Conservation (phyloP, 2,329 filamentous ascomycete genomes). For the Cladosporium sp. region DNA sequence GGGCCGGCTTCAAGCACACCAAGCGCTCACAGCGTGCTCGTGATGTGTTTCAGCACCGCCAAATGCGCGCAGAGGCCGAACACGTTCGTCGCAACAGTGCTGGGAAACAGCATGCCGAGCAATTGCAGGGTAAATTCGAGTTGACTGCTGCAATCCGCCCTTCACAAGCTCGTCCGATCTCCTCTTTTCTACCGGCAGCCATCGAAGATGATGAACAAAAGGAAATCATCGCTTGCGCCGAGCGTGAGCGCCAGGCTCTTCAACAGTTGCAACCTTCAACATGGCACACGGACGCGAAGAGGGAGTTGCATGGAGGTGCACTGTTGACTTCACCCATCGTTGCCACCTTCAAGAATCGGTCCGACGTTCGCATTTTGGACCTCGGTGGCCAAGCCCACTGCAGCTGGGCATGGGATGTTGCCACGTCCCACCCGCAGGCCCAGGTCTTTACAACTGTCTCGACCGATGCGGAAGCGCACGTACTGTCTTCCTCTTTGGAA, state of each 20-base stretch:
- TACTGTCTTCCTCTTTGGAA: slow-evolving; percentile 63
- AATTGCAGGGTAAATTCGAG: slow-evolving; percentile 79
- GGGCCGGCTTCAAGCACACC: slow-evolving; percentile 60
- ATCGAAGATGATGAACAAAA: slow-evolving; percentile 32
- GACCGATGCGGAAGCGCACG: slow-evolving; percentile 29
- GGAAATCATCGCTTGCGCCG: slow-evolving; percentile 35
- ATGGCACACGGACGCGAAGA: slow-evolving; percentile 59
- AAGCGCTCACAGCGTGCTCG: slow-evolving; percentile 54
- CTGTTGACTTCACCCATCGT: slow-evolving; percentile 52
- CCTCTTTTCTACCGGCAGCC: slow-evolving; percentile 34
- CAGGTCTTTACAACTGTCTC: slow-evolving; percentile 74
- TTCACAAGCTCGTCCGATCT: slow-evolving; percentile 38
- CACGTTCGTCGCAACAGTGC: slow-evolving; percentile 76
- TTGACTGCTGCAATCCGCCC: slow-evolving; percentile 49
- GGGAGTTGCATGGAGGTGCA: slow-evolving; percentile 54
- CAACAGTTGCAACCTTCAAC: slow-evolving; percentile 57
- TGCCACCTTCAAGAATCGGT: slow-evolving; percentile 27
- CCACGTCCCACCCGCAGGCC: slow-evolving; percentile 74
- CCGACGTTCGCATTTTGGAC: slow-evolving; percentile 67
- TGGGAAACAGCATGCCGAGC: slow-evolving; percentile 65
- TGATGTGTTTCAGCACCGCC: slow-evolving; percentile 80
- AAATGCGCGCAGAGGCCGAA: slow-evolving; percentile 79
- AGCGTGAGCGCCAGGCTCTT: slow-evolving; percentile 76
- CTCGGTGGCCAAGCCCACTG: slow-evolving; percentile 77
- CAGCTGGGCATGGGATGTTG: slow-evolving; percentile 95